phyloP scores from a whole-genome alignment of 306 rosid genomes.

The Castanospermum australe region DNA sequence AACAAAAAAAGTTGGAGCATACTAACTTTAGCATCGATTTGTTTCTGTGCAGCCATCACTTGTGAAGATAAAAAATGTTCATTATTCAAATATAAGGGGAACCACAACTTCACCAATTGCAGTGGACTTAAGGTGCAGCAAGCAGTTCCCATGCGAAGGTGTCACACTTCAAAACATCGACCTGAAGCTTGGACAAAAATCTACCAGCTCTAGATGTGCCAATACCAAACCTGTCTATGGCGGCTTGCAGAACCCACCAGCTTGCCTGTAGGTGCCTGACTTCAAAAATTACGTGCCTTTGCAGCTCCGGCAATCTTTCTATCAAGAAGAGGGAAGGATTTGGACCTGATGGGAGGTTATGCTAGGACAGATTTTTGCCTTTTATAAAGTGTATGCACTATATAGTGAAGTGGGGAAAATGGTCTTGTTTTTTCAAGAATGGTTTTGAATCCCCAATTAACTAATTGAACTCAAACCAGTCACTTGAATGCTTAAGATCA shows the following conservation, averaged over 20 bases:
- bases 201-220: slow-evolving; percentile 35
- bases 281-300: background rate
- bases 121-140: slow-evolving; percentile 61
- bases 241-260: slow-evolving; percentile 24
- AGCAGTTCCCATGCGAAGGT: slow-evolving; percentile 39
- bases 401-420: background rate
- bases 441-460: background rate
- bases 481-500: background rate
- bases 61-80: slow-evolving; percentile 46
- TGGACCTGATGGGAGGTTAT: background rate
- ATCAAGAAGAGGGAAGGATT: background rate
- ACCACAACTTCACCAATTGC: slow-evolving; percentile 47
- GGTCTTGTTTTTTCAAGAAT: background rate
- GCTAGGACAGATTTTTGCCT: background rate
- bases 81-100: slow-evolving; percentile 49
- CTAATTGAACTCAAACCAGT: background rate
- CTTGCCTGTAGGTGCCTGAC: background rate
- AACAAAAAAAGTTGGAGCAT: background rate
- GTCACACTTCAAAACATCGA: slow-evolving; percentile 42
- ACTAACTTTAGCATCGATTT: background rate
- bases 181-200: slow-evolving; percentile 13
- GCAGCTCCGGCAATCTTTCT: too few relatives aligned
- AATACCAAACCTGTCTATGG: slow-evolving; percentile 32
- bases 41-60: slow-evolving; percentile 46
- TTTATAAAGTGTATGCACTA: background rate